These are phyloP conservation scores for Cercospora sojina DNA, from an alignment of 2,329 filamentous ascomycete genomes.

Conservation along the genomic window DNA sequence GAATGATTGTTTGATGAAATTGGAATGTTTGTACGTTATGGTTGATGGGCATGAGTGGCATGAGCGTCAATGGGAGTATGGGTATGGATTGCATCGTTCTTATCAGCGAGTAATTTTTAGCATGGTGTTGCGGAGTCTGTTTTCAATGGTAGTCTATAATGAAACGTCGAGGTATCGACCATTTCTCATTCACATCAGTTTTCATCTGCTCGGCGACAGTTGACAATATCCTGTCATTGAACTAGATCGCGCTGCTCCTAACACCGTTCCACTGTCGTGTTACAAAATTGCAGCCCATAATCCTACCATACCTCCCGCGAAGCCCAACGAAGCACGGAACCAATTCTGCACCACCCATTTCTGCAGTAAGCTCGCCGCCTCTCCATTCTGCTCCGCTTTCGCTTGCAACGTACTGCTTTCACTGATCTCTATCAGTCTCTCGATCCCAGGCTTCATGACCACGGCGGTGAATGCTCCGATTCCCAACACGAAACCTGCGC, in stretches of 20 bases:
- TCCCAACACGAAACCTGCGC: not conserved
- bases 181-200: not conserved
- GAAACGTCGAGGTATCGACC: not conserved
- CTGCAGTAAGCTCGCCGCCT: slow-evolving; percentile 21
- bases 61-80: not conserved
- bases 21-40: not conserved
- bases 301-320: slow-evolving; percentile 12
- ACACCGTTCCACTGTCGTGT: not conserved
- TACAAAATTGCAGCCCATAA: slow-evolving; percentile 14
- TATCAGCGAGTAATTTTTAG: slow-evolving; percentile 6
- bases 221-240: too few relatives aligned
- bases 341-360: slow-evolving; percentile 16
- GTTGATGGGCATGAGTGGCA: not conserved
- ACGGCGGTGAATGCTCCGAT: slow-evolving; percentile 3
- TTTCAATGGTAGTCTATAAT: not conserved
- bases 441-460: slow-evolving; percentile 16
- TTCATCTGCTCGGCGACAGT: too few relatives aligned
- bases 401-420: slow-evolving; percentile 12
- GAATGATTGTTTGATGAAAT: not conserved
- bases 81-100: not conserved
- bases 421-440: slow-evolving; percentile 23
- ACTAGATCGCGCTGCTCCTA: too few relatives aligned
- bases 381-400: slow-evolving; percentile 21
- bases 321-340: slow-evolving; percentile 10
- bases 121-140: slow-evolving; percentile 9